Base-by-base conservation (phyloP, 2,329 filamentous ascomycete species). In the Colletotrichum viniferum region DNA sequence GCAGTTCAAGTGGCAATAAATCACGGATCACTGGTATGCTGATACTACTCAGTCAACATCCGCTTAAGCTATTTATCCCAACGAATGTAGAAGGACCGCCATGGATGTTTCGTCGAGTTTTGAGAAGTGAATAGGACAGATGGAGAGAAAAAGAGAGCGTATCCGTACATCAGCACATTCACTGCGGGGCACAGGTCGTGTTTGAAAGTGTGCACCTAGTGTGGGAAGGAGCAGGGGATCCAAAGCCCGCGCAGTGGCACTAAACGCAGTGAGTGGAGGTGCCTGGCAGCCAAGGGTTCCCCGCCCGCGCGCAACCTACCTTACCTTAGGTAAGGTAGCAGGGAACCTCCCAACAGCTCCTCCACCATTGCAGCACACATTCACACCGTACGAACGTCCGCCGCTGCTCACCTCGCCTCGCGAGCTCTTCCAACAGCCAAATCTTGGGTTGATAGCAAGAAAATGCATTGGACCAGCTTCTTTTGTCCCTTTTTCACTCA, bases 21-120 rank as follows among this genome's bases (percentile, higher is more conserved):
- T 64, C 34, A 64, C 60, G 73, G 69, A 18, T 61, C 30, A 58
- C 64, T 43, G 28, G n/a, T 60, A 30, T 58, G 55, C 67, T 14
- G 69, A 68, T 32, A 26, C 61, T 36, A 69, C 73, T 43, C 48
- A 58, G 61, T 73, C 69, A 77, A 76, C 68, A 76, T 73, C 66
- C 69, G 69, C 62, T 55, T 55, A 34, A 65, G 13, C 28, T 36
- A 36, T 48, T 28, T 63, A 56, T 60, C 28, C 38, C 73, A 48
- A 24, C 28, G 32, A 63, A 30, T 43, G 26, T 36, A 65, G 24
- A 38, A 36, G 13, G 10, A 16, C 21, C 14, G 62, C 56, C 13
- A 32, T 68, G 26, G 56, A n/a, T 30, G 32, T 67, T 67, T 32
- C 32, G 52, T 73, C 43, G n/a, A 56, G n/a, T 30, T n/a, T 36